Evolutionary conservation across 2,329 filamentous ascomycete genomes (phyloP), one percentile per base, ranked within the genome.

Genomic region (Dactylellina drechsleri): DNA sequence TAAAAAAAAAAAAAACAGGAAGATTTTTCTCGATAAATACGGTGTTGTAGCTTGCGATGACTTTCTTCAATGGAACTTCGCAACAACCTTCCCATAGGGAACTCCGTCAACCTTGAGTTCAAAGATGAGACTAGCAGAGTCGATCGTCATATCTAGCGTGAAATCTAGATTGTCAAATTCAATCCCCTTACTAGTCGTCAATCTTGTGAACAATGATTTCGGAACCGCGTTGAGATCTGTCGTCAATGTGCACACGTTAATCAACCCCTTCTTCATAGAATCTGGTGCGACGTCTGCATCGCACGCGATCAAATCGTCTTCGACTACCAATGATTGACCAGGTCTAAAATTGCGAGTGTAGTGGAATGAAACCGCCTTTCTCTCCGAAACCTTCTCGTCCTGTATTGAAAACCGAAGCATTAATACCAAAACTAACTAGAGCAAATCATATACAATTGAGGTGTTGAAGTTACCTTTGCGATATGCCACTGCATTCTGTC

Each of bases 401-500:
- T 91, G 40, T 77, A 53, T 58, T 40, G 6, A n/a, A 23, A n/a
- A 13, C 20, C 10, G 47, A 54, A 28, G 20, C 28, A n/a, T 50
- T 16, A 47, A 18, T 28, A 47, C 26, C 18, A 12, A 10, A 26
- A 16, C 20, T 47, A 15, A 59, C 40, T 8, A 56, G 40, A 40
- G 4, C 18, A 18, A 56, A 16, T 16, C 36, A n/a, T n/a, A 15
- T 7, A 49, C 2, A 4, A 45, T 40, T 15, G 45, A 12, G 0
- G 18, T 1, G 13, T 52, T 66, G 82, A 84, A 89, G 90, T 86
- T 92, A 92, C 76, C 88, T 87, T 80, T 8, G 70, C 70, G 18
- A 93, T 92, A 81, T 93, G 91, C 91, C 91, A 93, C 82, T 92
- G 90, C 90, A 94, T 93, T 56, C 91, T 86, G 81, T 93, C 90